These are phyloP conservation scores for Penicillium macrosclerotiorum DNA, from an alignment of 495 filamentous ascomycete genomes.

Conservation along the genomic window DNA sequence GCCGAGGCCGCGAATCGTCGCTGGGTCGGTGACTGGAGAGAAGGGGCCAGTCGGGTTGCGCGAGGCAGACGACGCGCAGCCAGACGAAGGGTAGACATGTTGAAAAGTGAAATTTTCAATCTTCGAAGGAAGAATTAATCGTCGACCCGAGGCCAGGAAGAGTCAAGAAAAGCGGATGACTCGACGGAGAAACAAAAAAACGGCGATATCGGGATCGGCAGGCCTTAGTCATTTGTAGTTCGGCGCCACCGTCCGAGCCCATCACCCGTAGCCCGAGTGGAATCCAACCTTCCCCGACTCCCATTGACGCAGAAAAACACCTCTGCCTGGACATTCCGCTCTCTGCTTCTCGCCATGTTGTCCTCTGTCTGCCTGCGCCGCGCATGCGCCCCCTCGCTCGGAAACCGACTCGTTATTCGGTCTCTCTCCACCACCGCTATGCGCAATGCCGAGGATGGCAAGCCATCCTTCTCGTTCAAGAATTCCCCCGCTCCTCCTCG, in stretches of 20 bases:
- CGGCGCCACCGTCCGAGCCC: conserved; percentile 17
- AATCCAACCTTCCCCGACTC: background rate
- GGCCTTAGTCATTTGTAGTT: conserved; percentile 26
- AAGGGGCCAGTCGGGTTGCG: conserved; percentile 28
- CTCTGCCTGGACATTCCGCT: conserved; percentile 3
- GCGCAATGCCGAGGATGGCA: conserved; percentile 28
- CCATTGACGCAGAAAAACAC: conserved; percentile 4
- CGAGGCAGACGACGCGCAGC: conserved; percentile 42
- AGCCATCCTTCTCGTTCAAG: conserved; percentile 37
- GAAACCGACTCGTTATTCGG: conserved; percentile 24
- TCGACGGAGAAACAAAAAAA: conserved; percentile 21
- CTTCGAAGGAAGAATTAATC: conserved; percentile 4
- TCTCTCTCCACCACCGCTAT: conserved; percentile 34
- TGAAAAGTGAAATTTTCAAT: conserved; percentile 5
- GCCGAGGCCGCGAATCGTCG: conserved; percentile 35
- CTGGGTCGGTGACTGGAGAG: conserved; percentile 37
- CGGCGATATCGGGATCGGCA: conserved; percentile 39
- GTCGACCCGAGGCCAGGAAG: background rate
- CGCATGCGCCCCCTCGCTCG: conserved; percentile 16
- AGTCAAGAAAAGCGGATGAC: conserved; percentile 1
- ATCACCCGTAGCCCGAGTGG: conserved; percentile 1
- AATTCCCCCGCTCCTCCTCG: conserved; percentile 72
- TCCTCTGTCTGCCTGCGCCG: conserved; percentile 15
- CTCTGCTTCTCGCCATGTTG: conserved; percentile 12
- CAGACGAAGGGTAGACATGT: conserved; percentile 31